Conservation (phyloP, 257 asterid species). For the Ilex asprella region DNA sequence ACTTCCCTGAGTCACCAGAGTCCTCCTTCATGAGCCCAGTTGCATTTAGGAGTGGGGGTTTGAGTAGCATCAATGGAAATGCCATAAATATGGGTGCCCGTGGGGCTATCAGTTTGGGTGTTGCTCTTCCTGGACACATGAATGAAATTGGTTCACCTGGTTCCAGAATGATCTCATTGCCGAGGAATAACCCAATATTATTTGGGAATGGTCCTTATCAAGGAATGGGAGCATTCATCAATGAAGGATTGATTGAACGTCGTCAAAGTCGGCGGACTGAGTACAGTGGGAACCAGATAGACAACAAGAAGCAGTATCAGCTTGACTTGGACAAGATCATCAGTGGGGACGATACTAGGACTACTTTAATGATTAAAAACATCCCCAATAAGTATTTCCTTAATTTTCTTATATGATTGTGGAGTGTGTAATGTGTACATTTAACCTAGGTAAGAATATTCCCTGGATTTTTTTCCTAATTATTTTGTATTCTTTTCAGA, state of each 20-base stretch:
- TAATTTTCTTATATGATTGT: not conserved
- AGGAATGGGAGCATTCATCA: conserved; percentile 38
- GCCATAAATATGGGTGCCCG: conserved; percentile 36
- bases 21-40: conserved; percentile 48
- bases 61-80: conserved; percentile 39
- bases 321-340: conserved; percentile 81
- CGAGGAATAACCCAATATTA: conserved; percentile 62
- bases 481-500: conserved; percentile 31
- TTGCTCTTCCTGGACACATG: conserved; percentile 54
- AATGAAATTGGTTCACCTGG: conserved; percentile 58
- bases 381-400: conserved; percentile 83
- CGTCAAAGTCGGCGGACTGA: conserved; percentile 69
- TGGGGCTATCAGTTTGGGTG: conserved; percentile 57
- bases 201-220: conserved; percentile 68
- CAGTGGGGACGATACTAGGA: conserved; percentile 76
- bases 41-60: conserved; percentile 41
- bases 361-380: conserved; percentile 93
- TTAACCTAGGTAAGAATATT: too few relatives aligned
- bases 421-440: too few relatives aligned
- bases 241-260: conserved; percentile 56
- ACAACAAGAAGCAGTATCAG: conserved; percentile 74
- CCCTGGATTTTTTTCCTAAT: conserved; percentile 1
- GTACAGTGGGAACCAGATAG: conserved; percentile 48
- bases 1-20: conserved; percentile 81
- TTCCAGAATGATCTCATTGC: conserved; percentile 51